Evolutionary conservation across 2,329 filamentous ascomycete genomes (phyloP).

Genomic region (Fusarium sp.): DNA sequence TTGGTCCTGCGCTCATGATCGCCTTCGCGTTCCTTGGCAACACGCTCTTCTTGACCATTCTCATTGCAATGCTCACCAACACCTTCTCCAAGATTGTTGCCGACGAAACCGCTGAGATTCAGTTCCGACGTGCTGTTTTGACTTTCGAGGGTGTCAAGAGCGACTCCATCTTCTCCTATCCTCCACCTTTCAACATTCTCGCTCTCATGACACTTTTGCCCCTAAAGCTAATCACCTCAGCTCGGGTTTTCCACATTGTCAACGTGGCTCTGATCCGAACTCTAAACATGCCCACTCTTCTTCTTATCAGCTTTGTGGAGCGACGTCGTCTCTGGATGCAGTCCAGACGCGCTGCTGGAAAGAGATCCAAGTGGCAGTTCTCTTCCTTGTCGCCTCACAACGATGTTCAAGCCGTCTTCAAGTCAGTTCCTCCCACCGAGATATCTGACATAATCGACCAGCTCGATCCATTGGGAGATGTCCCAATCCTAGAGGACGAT

Average conservation of each 20-base stretch:
- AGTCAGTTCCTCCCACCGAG: conserved; percentile 66
- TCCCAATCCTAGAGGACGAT: conserved; percentile 53
- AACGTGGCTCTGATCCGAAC: conserved; percentile 75
- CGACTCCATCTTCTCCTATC: conserved; percentile 77
- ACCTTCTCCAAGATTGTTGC: conserved; percentile 78
- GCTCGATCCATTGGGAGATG: conserved; percentile 52
- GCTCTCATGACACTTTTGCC: conserved; percentile 74
- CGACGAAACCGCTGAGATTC: conserved; percentile 77
- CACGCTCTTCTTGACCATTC: conserved; percentile 79
- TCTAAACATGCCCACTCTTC: conserved; percentile 73
- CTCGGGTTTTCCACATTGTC: conserved; percentile 77
- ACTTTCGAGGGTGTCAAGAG: conserved; percentile 82
- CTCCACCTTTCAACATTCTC: conserved; percentile 77
- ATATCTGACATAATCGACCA: conserved; percentile 53
- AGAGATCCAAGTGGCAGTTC: conserved; percentile 59
- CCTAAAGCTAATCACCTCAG: conserved; percentile 72
- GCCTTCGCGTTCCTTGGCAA: conserved; percentile 81
- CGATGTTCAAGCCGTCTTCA: conserved; percentile 71
- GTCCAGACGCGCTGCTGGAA: conserved; percentile 37
- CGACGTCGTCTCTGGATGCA: conserved; percentile 62
- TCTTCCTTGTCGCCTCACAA: conserved; percentile 67
- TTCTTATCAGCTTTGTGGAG: conserved; percentile 73
- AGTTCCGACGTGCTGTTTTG: conserved; percentile 77
- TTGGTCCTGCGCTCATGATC: conserved; percentile 78
- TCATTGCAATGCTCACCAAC: conserved; percentile 80